Evolutionary conservation across 2,329 filamentous ascomycete genomes (phyloP).

Genomic region (Nemania abortiva): DNA sequence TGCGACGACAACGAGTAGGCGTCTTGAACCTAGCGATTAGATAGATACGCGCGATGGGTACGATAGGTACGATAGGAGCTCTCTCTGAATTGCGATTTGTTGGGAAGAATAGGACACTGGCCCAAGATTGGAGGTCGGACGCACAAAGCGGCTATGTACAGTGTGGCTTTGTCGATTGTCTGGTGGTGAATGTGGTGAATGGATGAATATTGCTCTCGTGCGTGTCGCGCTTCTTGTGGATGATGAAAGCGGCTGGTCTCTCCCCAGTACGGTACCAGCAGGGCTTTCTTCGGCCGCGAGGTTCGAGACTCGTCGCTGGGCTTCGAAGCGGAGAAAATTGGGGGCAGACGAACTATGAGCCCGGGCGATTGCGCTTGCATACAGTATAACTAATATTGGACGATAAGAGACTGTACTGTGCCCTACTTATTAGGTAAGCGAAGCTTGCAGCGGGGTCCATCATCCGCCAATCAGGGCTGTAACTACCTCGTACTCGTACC

Average conservation of each 20-base stretch:
- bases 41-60: neutral
- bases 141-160: constrained; percentile 26
- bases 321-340: constrained; percentile 40
- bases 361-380: neutral
- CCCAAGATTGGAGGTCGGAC: neutral
- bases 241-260: constrained; percentile 51
- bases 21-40: neutral
- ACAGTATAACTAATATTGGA: neutral
- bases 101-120: constrained; percentile 6
- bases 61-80: neutral
- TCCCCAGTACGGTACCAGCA: constrained; percentile 8
- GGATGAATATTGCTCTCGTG: constrained; percentile 33
- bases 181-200: neutral
- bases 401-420: too few species aligned
- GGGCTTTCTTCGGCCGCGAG: constrained; percentile 33
- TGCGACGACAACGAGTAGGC: neutral
- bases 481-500: too few species aligned
- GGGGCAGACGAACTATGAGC: constrained; percentile 10
- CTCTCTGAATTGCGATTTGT: constrained; percentile 15
- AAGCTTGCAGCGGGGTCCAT: neutral
- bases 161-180: constrained; percentile 1
- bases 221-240: constrained; percentile 37
- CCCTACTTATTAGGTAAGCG: too few species aligned
- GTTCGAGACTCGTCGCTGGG: constrained; percentile 38
- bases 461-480: neutral